Evolutionary conservation across 2,329 filamentous ascomycete species (phyloP), one percentile per base, ranked within the genome.

Genomic region (Laburnicola sp.): DNA sequence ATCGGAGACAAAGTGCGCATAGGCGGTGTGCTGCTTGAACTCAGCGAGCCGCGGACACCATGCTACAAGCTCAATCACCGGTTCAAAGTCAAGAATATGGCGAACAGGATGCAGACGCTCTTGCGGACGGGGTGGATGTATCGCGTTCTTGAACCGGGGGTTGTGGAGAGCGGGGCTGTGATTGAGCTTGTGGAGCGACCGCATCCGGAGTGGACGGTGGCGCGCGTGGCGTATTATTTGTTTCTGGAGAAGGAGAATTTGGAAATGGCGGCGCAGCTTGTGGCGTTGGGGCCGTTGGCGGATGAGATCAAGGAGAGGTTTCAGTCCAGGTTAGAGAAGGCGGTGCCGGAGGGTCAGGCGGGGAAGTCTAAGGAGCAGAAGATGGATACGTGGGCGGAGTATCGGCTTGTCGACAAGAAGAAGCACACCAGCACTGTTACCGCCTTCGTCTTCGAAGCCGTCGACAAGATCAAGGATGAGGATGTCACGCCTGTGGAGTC

Each of bases 41-140:
- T 87, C 23, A 81, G 78, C 54, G 72, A 86, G 23, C 85, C 85
- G 0, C 78, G 85, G 11, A 80, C 84, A 57, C 85, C 85, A 7
- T 87, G 85, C 71, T 87, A 82, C 73, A 88, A 87, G 64, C 77
- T 88, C 6, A 88, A 87, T 63, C 84, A 87, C 59, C 82, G 85
- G 1, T 88, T 88, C 66, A 76, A 80, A 30, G 72, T 86, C 7
- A 82, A 82, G 59, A 80, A 84, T 53, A 86, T 87, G 68, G 82
- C 84, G 3, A 80, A 80, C 0, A 74, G 77, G 21, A 81, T 82
- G 0, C 85, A 82, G 69, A 76, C 78, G 54, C 74, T 74, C 2
- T 81, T 81, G 50, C 78, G 84, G 1, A 86, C 84, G 0, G 85
- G 85, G 0, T 88, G 84, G 85, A 82, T 86, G 63, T 87, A 86